Conservation (phyloP, 176 grass and related monocot genomes). For the Raddia distichophylla region DNA sequence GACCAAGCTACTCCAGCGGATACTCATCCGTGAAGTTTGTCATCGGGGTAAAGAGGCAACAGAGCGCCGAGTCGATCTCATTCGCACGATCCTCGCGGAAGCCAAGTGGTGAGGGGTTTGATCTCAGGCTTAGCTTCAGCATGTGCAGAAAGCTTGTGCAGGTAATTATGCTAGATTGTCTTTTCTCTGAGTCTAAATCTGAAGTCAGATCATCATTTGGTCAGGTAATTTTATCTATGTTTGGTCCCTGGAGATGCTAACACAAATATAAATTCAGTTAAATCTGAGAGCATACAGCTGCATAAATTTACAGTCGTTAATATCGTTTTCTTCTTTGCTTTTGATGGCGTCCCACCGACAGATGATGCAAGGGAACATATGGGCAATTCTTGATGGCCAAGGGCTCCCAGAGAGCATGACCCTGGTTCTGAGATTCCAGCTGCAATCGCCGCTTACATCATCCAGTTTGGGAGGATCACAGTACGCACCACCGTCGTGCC, state of each 20-base stretch:
- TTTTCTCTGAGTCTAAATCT: not conserved
- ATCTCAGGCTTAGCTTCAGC: conserved; percentile 71
- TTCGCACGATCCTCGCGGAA: conserved; percentile 17
- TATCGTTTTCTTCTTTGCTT: not conserved
- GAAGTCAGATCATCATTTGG: not conserved
- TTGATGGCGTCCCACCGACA: conserved; percentile 23
- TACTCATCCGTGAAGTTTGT: conserved; percentile 60
- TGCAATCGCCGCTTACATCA: conserved; percentile 33
- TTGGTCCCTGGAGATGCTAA: not conserved
- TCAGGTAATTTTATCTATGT: not conserved
- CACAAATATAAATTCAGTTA: not conserved
- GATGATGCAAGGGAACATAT: conserved; percentile 96
- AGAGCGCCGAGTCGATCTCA: conserved; percentile 18
- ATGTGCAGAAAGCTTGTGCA: conserved; percentile 90
- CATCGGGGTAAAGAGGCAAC: conserved; percentile 53
- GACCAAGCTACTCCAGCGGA: conserved; percentile 50
- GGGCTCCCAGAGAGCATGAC: conserved; percentile 74
- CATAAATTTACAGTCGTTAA: not conserved
- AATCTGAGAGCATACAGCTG: conserved; percentile 5
- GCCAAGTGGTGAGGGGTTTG: conserved; percentile 54
- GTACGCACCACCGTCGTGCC: conserved; percentile 22
- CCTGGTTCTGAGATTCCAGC: conserved; percentile 74
- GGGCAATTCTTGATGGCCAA: conserved; percentile 58
- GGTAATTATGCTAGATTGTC: conserved; percentile 41
- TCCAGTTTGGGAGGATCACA: conserved; percentile 42